A percentile compares a stretch with the other conserved stretches of the same genome.
Conservation (phyloP, 202 grass and related monocot species). For the Alloteropsis angusta region DNA sequence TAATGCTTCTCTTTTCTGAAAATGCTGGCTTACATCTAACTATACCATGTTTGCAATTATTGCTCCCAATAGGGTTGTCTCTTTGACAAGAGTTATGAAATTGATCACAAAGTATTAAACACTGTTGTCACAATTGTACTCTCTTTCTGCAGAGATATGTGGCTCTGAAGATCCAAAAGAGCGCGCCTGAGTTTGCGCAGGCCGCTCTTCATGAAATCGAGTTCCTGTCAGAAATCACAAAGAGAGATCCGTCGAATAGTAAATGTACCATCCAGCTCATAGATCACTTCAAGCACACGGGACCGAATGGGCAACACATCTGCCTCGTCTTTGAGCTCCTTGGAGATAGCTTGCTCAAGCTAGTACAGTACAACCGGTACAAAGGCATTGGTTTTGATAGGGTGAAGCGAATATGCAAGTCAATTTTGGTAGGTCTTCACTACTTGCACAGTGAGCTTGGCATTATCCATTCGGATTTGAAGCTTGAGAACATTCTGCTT, state of each 20-base stretch:
- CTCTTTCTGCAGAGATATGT: slow-evolving; percentile 63
- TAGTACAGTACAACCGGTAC: slow-evolving; percentile 85
- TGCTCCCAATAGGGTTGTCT: not conserved
- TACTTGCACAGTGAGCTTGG: slow-evolving; percentile 87
- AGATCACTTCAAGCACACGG: slow-evolving; percentile 85
- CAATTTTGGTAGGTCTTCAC: slow-evolving; percentile 84
- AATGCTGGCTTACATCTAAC: not conserved
- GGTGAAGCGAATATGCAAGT: slow-evolving; percentile 75
- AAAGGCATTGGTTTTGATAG: slow-evolving; percentile 70
- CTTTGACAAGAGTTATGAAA: not conserved
- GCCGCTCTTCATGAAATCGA: slow-evolving; percentile 93
- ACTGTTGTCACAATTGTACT: not conserved
- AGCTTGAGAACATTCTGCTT: slow-evolving; percentile 90
- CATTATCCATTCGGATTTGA: slow-evolving; percentile 89
- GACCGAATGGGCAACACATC: slow-evolving; percentile 88
- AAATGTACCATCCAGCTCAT: slow-evolving; percentile 78
- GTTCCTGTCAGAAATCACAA: slow-evolving; percentile 64
- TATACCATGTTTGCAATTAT: not conserved
- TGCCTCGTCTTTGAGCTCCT: slow-evolving; percentile 93
- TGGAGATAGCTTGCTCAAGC: slow-evolving; percentile 82
- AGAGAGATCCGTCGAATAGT: slow-evolving; percentile 51
- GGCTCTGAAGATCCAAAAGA: slow-evolving; percentile 97
- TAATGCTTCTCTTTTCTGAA: not conserved
- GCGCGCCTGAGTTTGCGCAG: slow-evolving; percentile 77
- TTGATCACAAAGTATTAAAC: not conserved